Evolutionary conservation across 2,329 filamentous ascomycete species (phyloP).

Genomic region (Colletotrichum brevisporum): DNA sequence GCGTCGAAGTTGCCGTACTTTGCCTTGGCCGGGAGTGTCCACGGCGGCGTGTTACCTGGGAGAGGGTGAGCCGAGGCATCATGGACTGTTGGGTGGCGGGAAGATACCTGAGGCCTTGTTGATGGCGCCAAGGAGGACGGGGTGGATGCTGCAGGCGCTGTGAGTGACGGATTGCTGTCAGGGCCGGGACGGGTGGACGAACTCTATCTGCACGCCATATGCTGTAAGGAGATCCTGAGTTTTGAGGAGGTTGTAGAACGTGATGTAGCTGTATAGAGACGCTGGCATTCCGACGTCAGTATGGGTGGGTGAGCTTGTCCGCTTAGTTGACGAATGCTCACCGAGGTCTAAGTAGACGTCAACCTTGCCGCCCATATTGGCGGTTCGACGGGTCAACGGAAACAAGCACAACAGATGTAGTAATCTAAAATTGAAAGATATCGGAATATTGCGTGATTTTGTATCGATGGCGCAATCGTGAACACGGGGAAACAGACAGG

Average conservation of each 20-base stretch:
- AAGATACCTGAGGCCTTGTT: conserved; percentile 69
- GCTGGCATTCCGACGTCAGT: conserved; percentile 58
- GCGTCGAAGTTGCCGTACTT: conserved; percentile 64
- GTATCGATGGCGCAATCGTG: conserved; percentile 18
- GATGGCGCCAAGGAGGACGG: conserved; percentile 79
- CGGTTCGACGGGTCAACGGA: background rate
- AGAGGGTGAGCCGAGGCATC: background rate
- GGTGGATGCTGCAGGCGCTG: conserved; percentile 70
- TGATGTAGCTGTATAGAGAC: conserved; percentile 73
- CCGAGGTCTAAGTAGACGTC: conserved; percentile 78
- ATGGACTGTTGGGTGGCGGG: background rate
- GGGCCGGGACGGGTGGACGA: conserved; percentile 47
- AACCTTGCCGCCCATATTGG: conserved; percentile 72
- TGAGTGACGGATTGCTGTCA: background rate
- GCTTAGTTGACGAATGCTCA: conserved; percentile 50
- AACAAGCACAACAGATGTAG: too few relatives aligned
- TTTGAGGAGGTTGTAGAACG: conserved; percentile 69
- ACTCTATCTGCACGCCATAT: conserved; percentile 77
- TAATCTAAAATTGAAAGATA: background rate
- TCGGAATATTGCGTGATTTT: background rate
- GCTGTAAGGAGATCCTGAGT: conserved; percentile 68
- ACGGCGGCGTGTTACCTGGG: conserved; percentile 81
- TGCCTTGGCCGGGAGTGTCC: conserved; percentile 78
- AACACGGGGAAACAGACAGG: background rate
- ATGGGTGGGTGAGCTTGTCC: background rate